phyloP scores from a whole-genome alignment of 139 green algal species.

The Astrephomene gubernaculifera region DNA sequence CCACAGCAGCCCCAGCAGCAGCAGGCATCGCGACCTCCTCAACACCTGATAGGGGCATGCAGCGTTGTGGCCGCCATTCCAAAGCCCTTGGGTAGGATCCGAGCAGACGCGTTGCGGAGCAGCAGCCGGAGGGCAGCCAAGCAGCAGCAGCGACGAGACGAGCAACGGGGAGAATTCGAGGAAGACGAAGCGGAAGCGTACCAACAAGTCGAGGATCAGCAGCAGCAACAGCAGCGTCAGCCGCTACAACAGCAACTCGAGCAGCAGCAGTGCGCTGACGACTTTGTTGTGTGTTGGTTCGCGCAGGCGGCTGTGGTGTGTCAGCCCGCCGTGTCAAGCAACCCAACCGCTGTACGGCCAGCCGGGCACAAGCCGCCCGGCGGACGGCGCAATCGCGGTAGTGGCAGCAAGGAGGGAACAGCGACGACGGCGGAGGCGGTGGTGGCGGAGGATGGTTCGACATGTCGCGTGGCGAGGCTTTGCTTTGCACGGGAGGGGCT shows the following conservation, averaged over 20 bases:
- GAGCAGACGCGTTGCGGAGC: background rate
- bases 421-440: background rate
- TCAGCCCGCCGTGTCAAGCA: background rate
- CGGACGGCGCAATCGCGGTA: background rate
- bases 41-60: slow-evolving; percentile 1
- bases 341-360: background rate
- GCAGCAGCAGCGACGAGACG: background rate
- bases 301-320: slow-evolving; percentile 27
- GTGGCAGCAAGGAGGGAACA: background rate
- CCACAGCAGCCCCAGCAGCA: too few species aligned
- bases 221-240: background rate
- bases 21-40: too few species aligned
- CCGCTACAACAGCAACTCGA: background rate
- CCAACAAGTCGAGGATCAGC: background rate
- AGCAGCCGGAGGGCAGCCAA: background rate
- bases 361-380: background rate
- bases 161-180: background rate
- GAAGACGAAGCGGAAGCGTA: background rate
- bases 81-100: background rate
- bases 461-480: background rate
- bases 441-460: background rate
- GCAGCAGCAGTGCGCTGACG: background rate
- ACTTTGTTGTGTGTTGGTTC: slow-evolving; percentile 9
- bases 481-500: background rate
- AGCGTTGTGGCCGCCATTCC: slow-evolving; percentile 4